These are phyloP conservation scores for Dactylellina drechsleri DNA, from an alignment of 2,329 filamentous ascomycete genomes.

Conservation along the genomic window DNA sequence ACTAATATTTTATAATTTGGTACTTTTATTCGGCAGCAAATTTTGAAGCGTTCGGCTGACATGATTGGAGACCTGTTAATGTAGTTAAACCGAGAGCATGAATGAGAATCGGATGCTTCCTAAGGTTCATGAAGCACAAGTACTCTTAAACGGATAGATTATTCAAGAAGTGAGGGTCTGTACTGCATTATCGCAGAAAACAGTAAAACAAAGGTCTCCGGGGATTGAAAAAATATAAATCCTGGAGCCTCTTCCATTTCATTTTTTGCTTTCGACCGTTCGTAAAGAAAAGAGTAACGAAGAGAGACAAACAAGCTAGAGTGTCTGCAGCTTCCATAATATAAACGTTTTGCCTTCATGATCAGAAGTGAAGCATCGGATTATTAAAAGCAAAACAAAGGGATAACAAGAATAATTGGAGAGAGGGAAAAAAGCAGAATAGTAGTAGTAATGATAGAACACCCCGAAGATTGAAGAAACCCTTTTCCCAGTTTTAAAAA, in stretches of 20 bases:
- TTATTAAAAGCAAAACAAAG: slow-evolving; percentile 2
- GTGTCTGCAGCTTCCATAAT: slow-evolving; percentile 43
- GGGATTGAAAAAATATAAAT: slow-evolving; percentile 23
- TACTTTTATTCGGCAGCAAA: too few species aligned
- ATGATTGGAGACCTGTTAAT: too few species aligned
- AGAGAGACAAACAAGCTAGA: slow-evolving; percentile 4
- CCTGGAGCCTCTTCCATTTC: background rate
- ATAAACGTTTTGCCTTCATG: slow-evolving; percentile 52
- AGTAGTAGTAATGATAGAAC: slow-evolving; percentile 47
- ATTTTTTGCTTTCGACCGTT: background rate
- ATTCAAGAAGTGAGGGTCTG: background rate
- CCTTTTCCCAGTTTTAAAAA: slow-evolving; percentile 54
- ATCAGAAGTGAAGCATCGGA: slow-evolving; percentile 36
- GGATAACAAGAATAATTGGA: slow-evolving; percentile 1
- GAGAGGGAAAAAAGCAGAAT: slow-evolving; percentile 6
- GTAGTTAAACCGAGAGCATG: too few species aligned
- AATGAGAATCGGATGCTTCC: too few species aligned
- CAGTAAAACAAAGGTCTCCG: background rate
- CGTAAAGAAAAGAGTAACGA: background rate
- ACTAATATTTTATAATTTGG: too few species aligned
- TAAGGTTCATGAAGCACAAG: too few species aligned
- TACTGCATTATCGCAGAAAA: background rate
- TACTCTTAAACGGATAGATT: too few species aligned
- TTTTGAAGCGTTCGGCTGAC: too few species aligned
- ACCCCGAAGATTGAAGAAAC: slow-evolving; percentile 46